phyloP scores from a whole-genome alignment of 139 green algal species.

The Monoraphidium neglectum region DNA sequence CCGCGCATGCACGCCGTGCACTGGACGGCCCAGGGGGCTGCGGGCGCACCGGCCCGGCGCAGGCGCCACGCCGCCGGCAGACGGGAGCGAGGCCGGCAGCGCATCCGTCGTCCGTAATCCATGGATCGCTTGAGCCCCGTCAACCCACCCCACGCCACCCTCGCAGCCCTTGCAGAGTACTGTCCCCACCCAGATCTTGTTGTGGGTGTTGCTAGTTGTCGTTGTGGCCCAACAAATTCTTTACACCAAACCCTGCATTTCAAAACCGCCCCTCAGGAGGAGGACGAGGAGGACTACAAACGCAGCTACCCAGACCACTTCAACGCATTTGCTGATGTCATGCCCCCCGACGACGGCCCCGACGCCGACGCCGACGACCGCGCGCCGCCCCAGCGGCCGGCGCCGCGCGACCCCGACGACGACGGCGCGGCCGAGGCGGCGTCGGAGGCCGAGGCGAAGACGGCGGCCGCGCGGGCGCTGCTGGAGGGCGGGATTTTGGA shows the following conservation, averaged over 20 bases:
- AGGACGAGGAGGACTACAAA: slow-evolving; percentile 71
- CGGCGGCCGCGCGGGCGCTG: slow-evolving; percentile 48
- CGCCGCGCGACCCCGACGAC: not conserved
- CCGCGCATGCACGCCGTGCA: too few species aligned
- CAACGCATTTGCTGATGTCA: slow-evolving; percentile 75
- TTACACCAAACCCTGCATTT: not conserved
- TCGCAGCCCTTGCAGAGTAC: not conserved
- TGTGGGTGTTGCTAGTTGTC: not conserved
- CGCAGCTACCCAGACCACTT: slow-evolving; percentile 68
- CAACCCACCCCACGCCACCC: too few species aligned
- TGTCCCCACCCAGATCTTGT: not conserved
- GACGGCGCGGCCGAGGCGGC: slow-evolving; percentile 5
- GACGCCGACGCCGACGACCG: not conserved
- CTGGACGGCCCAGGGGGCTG: too few species aligned
- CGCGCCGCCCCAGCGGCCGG: not conserved
- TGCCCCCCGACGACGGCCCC: slow-evolving; percentile 22
- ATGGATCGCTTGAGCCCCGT: too few species aligned
- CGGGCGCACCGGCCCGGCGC: too few species aligned
- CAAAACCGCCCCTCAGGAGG: slow-evolving; percentile 49
- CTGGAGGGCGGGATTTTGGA: slow-evolving; percentile 65
- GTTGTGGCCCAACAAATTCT: too few species aligned
- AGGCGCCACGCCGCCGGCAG: too few species aligned
- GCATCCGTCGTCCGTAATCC: too few species aligned
- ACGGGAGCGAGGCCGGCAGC: too few species aligned
- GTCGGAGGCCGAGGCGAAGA: slow-evolving; percentile 45